These are phyloP conservation scores for Paraurostyla sp. DNA, from an alignment of 73 alveolate genomes.

Conservation along the genomic window DNA sequence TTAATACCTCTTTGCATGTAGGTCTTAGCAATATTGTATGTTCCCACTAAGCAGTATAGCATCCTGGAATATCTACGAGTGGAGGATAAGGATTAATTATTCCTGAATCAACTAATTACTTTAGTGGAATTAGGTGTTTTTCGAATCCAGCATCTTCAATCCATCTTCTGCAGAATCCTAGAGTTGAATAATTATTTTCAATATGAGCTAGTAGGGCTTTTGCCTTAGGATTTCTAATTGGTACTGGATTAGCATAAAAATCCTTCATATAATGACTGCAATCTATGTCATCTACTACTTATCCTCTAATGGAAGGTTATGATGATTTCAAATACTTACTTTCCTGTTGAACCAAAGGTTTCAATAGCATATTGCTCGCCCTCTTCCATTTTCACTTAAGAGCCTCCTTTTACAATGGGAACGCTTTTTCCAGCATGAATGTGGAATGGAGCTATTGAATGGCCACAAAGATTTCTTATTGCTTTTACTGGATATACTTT, in stretches of 20 bases:
- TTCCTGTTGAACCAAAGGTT: constrained; percentile 98
- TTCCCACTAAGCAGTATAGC: constrained; percentile 95
- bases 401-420: constrained; percentile 94
- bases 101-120: constrained; percentile 88
- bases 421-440: constrained; percentile 98
- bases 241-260: constrained; percentile 85
- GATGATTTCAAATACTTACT: constrained; percentile 29
- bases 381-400: constrained; percentile 93
- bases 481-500: constrained; percentile 92
- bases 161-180: constrained; percentile 97
- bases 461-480: constrained; percentile 95
- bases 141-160: constrained; percentile 92
- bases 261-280: constrained; percentile 97
- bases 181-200: constrained; percentile 89
- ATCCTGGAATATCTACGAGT: constrained; percentile 88
- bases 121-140: constrained; percentile 88
- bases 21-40: constrained; percentile 96
- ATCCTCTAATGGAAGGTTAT: constrained; percentile 72
- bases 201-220: constrained; percentile 88
- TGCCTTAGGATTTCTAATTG: constrained; percentile 91
- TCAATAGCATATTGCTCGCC: constrained; percentile 98
- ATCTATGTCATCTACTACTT: constrained; percentile 92
- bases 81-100: constrained; percentile 96
- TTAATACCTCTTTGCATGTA: constrained; percentile 92
- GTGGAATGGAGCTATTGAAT: constrained; percentile 88